These are phyloP conservation scores for Penicillium thymicola DNA, from an alignment of 2,329 filamentous ascomycete genomes.

Conservation along the genomic window DNA sequence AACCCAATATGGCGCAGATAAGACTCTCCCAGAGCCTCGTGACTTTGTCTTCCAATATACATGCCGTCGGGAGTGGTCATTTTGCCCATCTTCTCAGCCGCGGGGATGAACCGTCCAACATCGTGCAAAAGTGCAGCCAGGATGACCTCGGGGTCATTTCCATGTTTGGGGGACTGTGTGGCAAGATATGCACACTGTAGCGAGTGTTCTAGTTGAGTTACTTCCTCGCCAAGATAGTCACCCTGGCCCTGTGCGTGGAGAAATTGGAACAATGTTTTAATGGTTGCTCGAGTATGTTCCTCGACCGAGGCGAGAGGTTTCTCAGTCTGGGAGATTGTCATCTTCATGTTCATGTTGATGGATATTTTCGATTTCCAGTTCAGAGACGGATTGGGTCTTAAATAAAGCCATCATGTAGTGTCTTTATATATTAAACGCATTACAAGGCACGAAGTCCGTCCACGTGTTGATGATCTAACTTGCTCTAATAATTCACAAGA, in stretches of 20 bases:
- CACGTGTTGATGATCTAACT: no score
- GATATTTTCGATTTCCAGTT: no score
- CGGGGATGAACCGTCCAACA: conserved; percentile 32
- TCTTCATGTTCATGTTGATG: conserved; percentile 10
- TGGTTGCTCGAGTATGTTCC: conserved; percentile 16
- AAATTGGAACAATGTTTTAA: conserved; percentile 25
- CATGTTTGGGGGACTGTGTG: conserved; percentile 15
- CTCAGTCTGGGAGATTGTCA: background rate
- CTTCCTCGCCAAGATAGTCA: conserved; percentile 30
- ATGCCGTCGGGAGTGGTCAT: conserved; percentile 26
- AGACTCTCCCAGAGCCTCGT: conserved; percentile 29
- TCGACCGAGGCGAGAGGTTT: conserved; percentile 17
- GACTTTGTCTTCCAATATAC: conserved; percentile 27
- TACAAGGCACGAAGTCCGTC: no score
- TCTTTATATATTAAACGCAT: no score
- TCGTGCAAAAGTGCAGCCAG: conserved; percentile 31
- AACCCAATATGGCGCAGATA: conserved; percentile 30
- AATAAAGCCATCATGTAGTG: background rate
- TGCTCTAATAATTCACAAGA: no score
- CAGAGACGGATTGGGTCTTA: background rate
- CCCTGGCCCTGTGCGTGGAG: conserved; percentile 27
- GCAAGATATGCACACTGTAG: conserved; percentile 30
- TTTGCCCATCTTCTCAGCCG: conserved; percentile 24
- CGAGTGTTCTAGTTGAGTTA: conserved; percentile 32
- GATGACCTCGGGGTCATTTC: conserved; percentile 26